phyloP scores from a whole-genome alignment of 371 early-diverging fungal species.

The Rhizopus delemar region DNA sequence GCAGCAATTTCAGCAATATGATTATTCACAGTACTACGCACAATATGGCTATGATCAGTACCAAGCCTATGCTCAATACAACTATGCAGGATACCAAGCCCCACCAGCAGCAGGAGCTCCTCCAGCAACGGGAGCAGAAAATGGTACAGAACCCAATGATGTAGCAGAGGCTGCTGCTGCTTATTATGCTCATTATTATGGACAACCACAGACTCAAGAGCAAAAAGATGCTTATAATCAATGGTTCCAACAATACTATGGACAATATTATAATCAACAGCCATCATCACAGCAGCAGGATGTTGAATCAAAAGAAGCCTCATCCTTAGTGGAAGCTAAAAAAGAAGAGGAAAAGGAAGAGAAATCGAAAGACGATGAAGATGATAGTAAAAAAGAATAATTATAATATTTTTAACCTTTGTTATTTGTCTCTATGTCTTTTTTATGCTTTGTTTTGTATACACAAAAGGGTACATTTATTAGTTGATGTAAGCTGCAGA shows the following conservation, averaged over 20 bases:
- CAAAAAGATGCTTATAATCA: constrained; percentile 48
- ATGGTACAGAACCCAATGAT: constrained; percentile 6
- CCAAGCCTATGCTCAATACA: constrained; percentile 35
- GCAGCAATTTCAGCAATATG: constrained; percentile 28
- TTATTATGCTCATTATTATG: constrained; percentile 45
- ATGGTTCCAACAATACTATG: constrained; percentile 55
- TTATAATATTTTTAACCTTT: too few species aligned
- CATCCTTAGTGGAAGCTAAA: neutral
- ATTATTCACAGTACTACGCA: constrained; percentile 46
- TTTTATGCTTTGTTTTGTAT: too few species aligned
- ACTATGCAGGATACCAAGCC: constrained; percentile 29
- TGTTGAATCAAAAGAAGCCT: neutral
- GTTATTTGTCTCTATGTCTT: too few species aligned
- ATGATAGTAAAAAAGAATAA: neutral
- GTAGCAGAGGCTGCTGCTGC: constrained; percentile 21
- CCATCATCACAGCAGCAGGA: neutral
- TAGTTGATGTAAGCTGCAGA: too few species aligned
- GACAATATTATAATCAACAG: constrained; percentile 10
- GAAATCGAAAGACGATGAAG: neutral
- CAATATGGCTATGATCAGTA: constrained; percentile 45
- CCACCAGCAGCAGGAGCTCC: constrained; percentile 4
- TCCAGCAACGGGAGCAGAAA: constrained; percentile 4
- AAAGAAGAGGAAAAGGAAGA: neutral
- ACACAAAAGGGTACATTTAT: too few species aligned
- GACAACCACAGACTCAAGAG: constrained; percentile 31